Evolutionary conservation across 2,329 filamentous ascomycete genomes (phyloP), one percentile per base, ranked within the genome.

Genomic region (Phialophora chinensis): DNA sequence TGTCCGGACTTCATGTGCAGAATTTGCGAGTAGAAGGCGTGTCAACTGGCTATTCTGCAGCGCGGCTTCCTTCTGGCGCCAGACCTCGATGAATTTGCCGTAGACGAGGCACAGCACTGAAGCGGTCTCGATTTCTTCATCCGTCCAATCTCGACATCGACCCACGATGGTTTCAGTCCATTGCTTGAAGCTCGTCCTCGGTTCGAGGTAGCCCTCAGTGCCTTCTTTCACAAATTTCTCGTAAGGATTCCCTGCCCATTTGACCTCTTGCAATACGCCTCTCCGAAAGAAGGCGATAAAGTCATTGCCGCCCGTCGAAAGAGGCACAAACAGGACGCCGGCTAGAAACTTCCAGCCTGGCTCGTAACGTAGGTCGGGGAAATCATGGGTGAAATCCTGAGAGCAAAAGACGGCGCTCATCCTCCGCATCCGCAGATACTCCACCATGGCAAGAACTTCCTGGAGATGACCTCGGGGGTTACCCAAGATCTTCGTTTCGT

Each of bases 231-330:
- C 77, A 20, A 85, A 84, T 75, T 94, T 95, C 66, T 95, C 90
- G 73, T 95, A 93, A 0, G 92, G 92, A 73, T 93, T 97, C 2
- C 89, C 93, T 2, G 91, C 92, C 92, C 90, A 96, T 76, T 90
- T 93, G 23, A 91, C 91, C 77, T 92, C 89, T 74, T 86, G 90
- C 31, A 87, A 76, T 73, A 93, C 91, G 0, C 89, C 88, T 71
- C 85, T 89, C n/a, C 93, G 87, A 79, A 96, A 96, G 75, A 97
- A 96, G 0, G 93, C 91, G 52, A 97, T 96, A 73, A 97, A 97
- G 72, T 97, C 93, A 33, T 82, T 83, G 0, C 93, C 93, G 1
- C 87, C 87, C 0, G 86, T 83, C 17, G 91, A 93, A 1, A 97
- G 80, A 0, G 93, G 93, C 0, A 97, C 92, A 62, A 96, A 88